A percentile compares a stretch with the other conserved stretches of the same genome.
phyloP scores from a whole-genome alignment of 768 basidiomycete species.

The Lentinula detonsa region DNA sequence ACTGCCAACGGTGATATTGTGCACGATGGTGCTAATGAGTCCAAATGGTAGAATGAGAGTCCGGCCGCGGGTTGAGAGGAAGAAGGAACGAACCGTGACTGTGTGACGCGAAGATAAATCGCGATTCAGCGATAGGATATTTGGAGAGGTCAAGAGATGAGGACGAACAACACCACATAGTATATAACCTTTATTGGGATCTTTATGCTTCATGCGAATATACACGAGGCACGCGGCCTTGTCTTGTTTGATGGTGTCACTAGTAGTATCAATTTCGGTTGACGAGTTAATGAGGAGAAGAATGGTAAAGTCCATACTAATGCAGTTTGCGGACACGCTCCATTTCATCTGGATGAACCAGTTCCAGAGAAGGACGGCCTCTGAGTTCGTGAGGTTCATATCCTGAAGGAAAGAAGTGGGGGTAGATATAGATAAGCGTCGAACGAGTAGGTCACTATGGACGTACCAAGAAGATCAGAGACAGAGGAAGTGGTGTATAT shows the following conservation, averaged over 20 bases:
- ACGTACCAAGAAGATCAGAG: slow-evolving; percentile 54
- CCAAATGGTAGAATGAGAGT: slow-evolving; percentile 3
- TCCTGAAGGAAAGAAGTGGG: slow-evolving; percentile 32
- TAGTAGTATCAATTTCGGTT: slow-evolving; percentile 17
- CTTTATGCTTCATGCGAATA: slow-evolving; percentile 74
- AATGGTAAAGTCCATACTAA: slow-evolving; percentile 40
- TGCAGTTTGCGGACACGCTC: slow-evolving; percentile 60
- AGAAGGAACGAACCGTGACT: slow-evolving; percentile 20
- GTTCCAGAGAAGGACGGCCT: slow-evolving; percentile 62
- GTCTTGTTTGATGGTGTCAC: slow-evolving; percentile 72
- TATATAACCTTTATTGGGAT: slow-evolving; percentile 70
- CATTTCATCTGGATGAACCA: slow-evolving; percentile 80
- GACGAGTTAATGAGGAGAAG: neutral
- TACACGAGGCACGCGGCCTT: slow-evolving; percentile 78
- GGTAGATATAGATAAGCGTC: neutral
- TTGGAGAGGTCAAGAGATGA: slow-evolving; percentile 4
- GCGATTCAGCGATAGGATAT: neutral
- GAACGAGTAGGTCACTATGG: neutral
- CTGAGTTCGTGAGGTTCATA: slow-evolving; percentile 71
- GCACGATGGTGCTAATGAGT: slow-evolving; percentile 52
- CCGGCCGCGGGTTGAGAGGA: neutral
- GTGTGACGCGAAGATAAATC: slow-evolving; percentile 1
- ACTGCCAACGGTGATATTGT: slow-evolving; percentile 70
- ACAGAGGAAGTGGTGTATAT: slow-evolving; percentile 63
- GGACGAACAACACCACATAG: slow-evolving; percentile 66